Evolutionary conservation across 352 stramenopile genomes (phyloP), one percentile per base, ranked within the genome.

Genomic region (Thalassiosira livingstoniorum): DNA sequence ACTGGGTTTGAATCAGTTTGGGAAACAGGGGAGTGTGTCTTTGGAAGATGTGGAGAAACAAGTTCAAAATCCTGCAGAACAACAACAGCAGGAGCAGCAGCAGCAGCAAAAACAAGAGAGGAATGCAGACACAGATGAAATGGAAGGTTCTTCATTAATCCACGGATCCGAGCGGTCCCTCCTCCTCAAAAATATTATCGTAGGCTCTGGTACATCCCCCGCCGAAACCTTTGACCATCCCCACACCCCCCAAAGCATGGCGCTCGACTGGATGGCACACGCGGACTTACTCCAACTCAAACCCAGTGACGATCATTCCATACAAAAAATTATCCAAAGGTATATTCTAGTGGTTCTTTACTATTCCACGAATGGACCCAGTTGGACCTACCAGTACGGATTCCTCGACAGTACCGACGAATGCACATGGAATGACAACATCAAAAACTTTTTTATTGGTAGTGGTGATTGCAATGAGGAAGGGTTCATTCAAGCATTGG

Each of bases 321-420:
- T 62, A 37, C 72, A 81, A 21, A 85, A 85, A 45, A 75, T 90
- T 2, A 71, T 90, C 13, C 87, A 92, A 60, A 65, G 87, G 54
- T 92, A 90, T 79, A 75, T 77, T 7, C 35, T 92, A 2, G 74
- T 75, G 27, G 82, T 79, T 15, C 43, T 87, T 0, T 92, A 90
- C 63, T 90, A 86, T 74, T 53, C 82, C 1, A 92, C 87, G 13
- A 78, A 76, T 61, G 82, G 82, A 39, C 70, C 79, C 0, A 60
- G 43, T 15, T 92, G 87, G 87, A 78, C 29, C 18, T 70, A 64
- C 31, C 66, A 73, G 35, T 61, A 75, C 1, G 64, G 70, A 18
- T 92, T 89, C 66, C 42, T 92, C 15, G 83, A 71, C 21, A 80
- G 71, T 55, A 21, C n/a, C 4, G 72, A 92, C 58, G 87, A 92